These are phyloP conservation scores for Syzygium jambos DNA, from an alignment of 345 rosid genomes.

Conservation along the genomic window DNA sequence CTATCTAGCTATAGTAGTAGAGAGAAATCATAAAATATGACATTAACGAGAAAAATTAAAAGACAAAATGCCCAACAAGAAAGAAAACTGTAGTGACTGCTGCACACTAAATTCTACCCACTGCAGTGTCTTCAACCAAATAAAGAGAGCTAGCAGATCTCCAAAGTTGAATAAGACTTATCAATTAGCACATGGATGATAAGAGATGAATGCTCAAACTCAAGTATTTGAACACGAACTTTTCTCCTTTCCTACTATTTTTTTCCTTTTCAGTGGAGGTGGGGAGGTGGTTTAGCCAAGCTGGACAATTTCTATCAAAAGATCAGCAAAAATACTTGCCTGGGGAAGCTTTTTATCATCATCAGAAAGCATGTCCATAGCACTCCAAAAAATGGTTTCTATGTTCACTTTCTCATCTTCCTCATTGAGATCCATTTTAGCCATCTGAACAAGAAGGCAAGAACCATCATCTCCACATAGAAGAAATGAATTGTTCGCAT, in stretches of 20 bases:
- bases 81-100: background rate
- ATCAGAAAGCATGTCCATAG: slow-evolving; percentile 95
- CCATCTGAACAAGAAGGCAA: slow-evolving; percentile 45
- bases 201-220: background rate
- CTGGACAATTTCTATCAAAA: slow-evolving; percentile 1
- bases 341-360: slow-evolving; percentile 99
- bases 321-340: slow-evolving; percentile 40
- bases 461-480: background rate
- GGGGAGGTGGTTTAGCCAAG: background rate
- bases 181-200: background rate
- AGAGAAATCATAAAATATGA: background rate
- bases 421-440: slow-evolving; percentile 86
- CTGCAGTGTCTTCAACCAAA: background rate
- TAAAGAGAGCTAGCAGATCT: background rate
- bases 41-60: background rate
- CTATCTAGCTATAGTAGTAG: background rate
- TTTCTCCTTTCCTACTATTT: background rate
- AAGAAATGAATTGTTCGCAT: background rate
- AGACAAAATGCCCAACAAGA: background rate
- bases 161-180: background rate
- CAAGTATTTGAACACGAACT: background rate
- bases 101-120: background rate
- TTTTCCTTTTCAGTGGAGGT: background rate
- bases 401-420: slow-evolving; percentile 83
- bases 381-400: slow-evolving; percentile 89